These are phyloP conservation scores for Boletellus sp. DNA, from an alignment of 768 basidiomycete genomes.

Conservation along the genomic window DNA sequence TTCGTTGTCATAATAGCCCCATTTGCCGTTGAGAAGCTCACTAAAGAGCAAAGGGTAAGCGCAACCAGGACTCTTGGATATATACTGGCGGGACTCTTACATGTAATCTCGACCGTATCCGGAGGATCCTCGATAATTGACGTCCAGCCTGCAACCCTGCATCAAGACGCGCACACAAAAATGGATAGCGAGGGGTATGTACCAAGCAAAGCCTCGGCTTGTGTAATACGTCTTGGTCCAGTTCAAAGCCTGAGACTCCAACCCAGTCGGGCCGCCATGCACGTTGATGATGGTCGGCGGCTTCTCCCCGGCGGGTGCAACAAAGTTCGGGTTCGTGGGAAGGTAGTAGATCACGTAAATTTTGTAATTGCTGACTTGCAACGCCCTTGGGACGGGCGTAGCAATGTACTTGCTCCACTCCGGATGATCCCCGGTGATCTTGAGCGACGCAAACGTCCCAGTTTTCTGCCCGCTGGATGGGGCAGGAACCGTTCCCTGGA, in stretches of 20 bases:
- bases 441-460: slow-evolving; percentile 1
- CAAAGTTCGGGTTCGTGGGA: slow-evolving; percentile 58
- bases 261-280: slow-evolving; percentile 69
- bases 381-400: not conserved
- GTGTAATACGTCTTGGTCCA: slow-evolving; percentile 63
- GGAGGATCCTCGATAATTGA: slow-evolving; percentile 72
- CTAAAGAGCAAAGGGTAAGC: slow-evolving; percentile 14
- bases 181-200: slow-evolving; percentile 5
- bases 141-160: slow-evolving; percentile 49
- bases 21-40: slow-evolving; percentile 54
- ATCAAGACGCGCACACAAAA: not conserved
- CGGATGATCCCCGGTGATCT: slow-evolving; percentile 11
- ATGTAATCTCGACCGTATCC: slow-evolving; percentile 69
- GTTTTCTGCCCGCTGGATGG: slow-evolving; percentile 11
- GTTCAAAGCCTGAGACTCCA: slow-evolving; percentile 42
- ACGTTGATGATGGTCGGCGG: slow-evolving; percentile 63
- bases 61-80: not conserved
- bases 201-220: slow-evolving; percentile 70
- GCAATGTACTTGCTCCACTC: slow-evolving; percentile 9
- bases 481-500: slow-evolving; percentile 4
- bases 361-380: slow-evolving; percentile 13
- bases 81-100: slow-evolving; percentile 19
- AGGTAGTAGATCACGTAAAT: slow-evolving; percentile 58
- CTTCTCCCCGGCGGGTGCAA: slow-evolving; percentile 40
- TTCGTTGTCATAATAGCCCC: slow-evolving; percentile 69